Percentiles rank a stretch among this genome's conserved stretches.
phyloP scores from a whole-genome alignment of 306 rosid genomes.

The Betula pendula region DNA sequence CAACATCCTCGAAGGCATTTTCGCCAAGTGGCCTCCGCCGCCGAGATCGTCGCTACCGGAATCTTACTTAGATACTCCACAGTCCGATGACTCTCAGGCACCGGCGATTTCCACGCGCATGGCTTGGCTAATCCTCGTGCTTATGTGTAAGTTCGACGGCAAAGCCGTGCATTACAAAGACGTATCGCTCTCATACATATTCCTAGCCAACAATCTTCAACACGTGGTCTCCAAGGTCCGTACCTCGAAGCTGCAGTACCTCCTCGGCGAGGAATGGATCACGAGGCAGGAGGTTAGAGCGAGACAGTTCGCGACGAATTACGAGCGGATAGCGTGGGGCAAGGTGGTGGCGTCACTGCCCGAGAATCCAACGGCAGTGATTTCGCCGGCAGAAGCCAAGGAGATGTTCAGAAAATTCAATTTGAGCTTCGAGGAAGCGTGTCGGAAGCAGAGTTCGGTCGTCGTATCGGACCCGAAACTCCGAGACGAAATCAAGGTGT shows the following conservation, averaged over 20 bases:
- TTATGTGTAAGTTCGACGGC: conserved; percentile 67
- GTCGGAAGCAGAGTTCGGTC: conserved; percentile 42
- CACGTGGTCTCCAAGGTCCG: conserved; percentile 47
- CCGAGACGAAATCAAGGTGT: conserved; percentile 51
- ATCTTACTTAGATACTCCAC: conserved; percentile 37
- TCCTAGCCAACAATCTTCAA: conserved; percentile 62
- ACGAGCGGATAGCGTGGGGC: conserved; percentile 59
- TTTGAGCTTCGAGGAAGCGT: conserved; percentile 45
- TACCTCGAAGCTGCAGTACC: conserved; percentile 50
- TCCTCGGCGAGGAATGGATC: conserved; percentile 68
- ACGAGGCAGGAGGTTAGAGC: conserved; percentile 44
- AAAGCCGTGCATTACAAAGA: conserved; percentile 59
- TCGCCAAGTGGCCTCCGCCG: conserved; percentile 37
- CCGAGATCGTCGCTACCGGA: conserved; percentile 34
- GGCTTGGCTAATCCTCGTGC: conserved; percentile 59
- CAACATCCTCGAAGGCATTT: conserved; percentile 51
- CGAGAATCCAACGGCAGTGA: conserved; percentile 35
- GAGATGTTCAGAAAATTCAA: conserved; percentile 53
- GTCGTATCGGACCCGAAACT: conserved; percentile 41
- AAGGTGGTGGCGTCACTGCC: conserved; percentile 53
- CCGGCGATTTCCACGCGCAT: conserved; percentile 34
- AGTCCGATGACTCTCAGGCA: conserved; percentile 22
- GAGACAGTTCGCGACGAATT: conserved; percentile 39
- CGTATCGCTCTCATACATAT: conserved; percentile 52
- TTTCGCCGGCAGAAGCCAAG: conserved; percentile 46